Base-by-base conservation (phyloP, 208 protist genomes). In the Phytomonas francai region DNA sequence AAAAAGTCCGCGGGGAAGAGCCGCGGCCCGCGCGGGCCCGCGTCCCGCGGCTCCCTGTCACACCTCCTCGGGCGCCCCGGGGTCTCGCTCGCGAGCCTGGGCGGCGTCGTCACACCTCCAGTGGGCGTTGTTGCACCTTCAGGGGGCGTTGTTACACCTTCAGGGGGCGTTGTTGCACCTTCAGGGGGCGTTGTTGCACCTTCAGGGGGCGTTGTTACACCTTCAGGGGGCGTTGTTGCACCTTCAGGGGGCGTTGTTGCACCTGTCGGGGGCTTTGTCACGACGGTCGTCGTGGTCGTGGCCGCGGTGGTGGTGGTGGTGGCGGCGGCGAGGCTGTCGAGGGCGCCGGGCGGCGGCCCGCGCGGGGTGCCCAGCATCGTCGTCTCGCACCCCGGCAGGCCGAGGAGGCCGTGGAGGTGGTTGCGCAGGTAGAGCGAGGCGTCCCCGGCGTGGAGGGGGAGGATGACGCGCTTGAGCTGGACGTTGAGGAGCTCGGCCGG, bases 371-470 rank as follows among this genome's bases (percentile, higher is more conserved):
- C 78, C 60, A 89, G 74, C 29, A 89, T 72, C 9, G 73, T 74
- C 7, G 62, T 70, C 69, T 87, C 84, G 63, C 72, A 85, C 3
- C 84, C 84, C 7, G 84, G 84, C 51, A 87, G 69, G 63, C 73
- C 75, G 42, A 80, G 69, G 3, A 86, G 65, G 0, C 84, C 78
- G 36, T 86, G 73, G 27, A 89, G 60, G 28, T 64, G 79, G 69
- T 82, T 84, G 14, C 60, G 67, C 28, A 89, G 56, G 33, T 85
- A 85, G 34, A 68, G 67, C 30, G 75, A 81, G 54, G 83, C 68
- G 49, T 73, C 68, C 30, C 76, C 80, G 2, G 72, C 75, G 49
- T 73, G 68, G 63, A 84, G 73, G 16, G 84, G 84, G n/a, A 87
- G 57, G 16, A 89, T 86, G 58, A 89, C 62, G 32, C 72, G 76